These are phyloP conservation scores for Phytopythium delawarense DNA, from an alignment of 352 stramenopile species.

Conservation along the genomic window DNA sequence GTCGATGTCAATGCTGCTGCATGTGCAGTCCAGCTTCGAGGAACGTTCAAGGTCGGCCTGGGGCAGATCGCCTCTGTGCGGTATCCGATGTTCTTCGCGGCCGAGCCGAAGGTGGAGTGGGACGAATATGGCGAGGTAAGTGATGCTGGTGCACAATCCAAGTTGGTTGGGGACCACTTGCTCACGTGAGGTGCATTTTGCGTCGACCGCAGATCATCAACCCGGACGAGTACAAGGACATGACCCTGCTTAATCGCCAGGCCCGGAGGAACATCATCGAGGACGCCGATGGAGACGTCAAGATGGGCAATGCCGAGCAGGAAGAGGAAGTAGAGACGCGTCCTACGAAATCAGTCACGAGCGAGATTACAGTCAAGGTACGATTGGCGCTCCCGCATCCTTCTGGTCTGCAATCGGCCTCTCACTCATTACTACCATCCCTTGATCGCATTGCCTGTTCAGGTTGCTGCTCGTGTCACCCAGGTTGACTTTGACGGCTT, in stretches of 20 bases:
- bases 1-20: background rate
- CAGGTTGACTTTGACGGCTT: constrained; percentile 85
- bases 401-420: background rate
- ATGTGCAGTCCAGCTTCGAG: constrained; percentile 64
- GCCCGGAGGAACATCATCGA: constrained; percentile 59
- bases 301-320: constrained; percentile 71
- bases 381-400: background rate
- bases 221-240: constrained; percentile 81
- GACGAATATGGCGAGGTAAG: constrained; percentile 85
- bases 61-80: constrained; percentile 81
- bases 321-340: constrained; percentile 55
- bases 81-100: constrained; percentile 87
- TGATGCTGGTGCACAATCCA: background rate
- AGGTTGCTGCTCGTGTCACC: constrained; percentile 74
- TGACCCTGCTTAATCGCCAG: constrained; percentile 58
- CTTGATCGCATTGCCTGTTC: background rate
- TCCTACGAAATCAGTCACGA: constrained; percentile 79
- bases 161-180: background rate
- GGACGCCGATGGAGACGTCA: constrained; percentile 50
- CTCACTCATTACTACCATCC: background rate
- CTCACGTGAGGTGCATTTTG: background rate
- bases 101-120: constrained; percentile 85
- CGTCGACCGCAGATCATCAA: constrained; percentile 54
- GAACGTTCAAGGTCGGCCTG: constrained; percentile 83
- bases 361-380: constrained; percentile 61